Base-by-base conservation (phyloP, 2,329 filamentous ascomycete species). In the Trichothecium roseum region DNA sequence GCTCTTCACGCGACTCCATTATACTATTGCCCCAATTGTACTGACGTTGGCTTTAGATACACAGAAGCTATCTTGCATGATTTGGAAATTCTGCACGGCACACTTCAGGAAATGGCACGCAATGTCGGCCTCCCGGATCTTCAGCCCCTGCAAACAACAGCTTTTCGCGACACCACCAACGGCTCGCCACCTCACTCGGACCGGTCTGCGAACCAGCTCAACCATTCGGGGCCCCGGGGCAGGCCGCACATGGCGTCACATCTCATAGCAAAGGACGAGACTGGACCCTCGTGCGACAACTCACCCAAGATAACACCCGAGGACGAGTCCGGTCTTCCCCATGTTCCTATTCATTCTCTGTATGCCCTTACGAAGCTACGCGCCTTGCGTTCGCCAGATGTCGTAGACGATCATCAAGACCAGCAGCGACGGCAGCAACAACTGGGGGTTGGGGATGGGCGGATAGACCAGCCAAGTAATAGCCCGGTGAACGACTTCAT, bases 291-390 rank as follows among this genome's bases (percentile, higher is more conserved):
- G 1, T 45, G 45, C 35, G 45, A 47, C 32, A 45, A 44, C 27
- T 47, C 45, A n/a, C 45, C 45, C 4, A 41, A 41, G 9, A 41
- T 47, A 9, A 42, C 40, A 2, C 40, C 40, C 10, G 30, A 40
- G n/a, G 44, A 60, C 27, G 58, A 60, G 3, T 49, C 55, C 12
- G 52, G 52, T 8, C 49, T 62, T 6, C 55, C 59, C 3, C 51
- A 60, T 18, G 53, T 58, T 0, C 57, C 59, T 1, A 59, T 60
- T 8, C 56, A 60, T 30, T 61, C 59, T 1, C 47, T 62, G 1
- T 62, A 62, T 34, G 51, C 53, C 2, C 52, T 59, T 1, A 59
- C 56, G 0, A 59, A 59, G 37, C 46, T 59, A 3, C 53, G 56
- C 4, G 56, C 56, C 3, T 34, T 59, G 1, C 49, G 56, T 5